phyloP scores from a whole-genome alignment of 148 eudicot genomes.

The Rhododendron mucronatum region DNA sequence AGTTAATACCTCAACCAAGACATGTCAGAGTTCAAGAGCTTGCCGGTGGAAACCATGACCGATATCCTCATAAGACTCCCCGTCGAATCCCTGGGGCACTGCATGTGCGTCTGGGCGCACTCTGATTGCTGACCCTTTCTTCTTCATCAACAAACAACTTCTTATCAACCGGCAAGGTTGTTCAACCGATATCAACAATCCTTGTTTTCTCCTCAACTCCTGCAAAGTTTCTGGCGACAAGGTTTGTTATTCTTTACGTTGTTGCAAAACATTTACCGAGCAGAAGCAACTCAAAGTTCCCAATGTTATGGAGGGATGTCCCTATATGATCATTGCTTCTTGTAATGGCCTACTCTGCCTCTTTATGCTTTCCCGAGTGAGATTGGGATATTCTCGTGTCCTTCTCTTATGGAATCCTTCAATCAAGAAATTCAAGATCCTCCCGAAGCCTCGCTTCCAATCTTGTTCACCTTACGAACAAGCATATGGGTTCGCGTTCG shows the following conservation, averaged over 20 bases:
- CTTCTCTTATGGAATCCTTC: background rate
- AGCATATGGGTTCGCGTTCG: background rate
- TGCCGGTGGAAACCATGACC: background rate
- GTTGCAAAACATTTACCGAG: background rate
- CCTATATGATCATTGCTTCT: background rate
- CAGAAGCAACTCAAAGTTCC: background rate
- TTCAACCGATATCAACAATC: background rate
- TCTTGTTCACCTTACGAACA: background rate
- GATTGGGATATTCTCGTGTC: background rate
- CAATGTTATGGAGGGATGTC: background rate
- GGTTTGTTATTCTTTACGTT: background rate
- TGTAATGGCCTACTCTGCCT: background rate
- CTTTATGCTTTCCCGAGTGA: background rate
- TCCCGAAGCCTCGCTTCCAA: background rate
- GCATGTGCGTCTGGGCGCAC: background rate
- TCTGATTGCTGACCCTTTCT: background rate
- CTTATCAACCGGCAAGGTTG: background rate
- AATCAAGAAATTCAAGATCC: background rate
- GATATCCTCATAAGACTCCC: background rate
- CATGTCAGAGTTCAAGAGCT: background rate
- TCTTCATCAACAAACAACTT: background rate
- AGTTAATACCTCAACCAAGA: background rate
- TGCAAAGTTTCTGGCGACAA: too few species aligned
- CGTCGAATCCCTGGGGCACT: background rate
- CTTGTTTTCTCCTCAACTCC: background rate